Conservation (phyloP, 352 stramenopile species). For the Phytophthora pluvialis region DNA sequence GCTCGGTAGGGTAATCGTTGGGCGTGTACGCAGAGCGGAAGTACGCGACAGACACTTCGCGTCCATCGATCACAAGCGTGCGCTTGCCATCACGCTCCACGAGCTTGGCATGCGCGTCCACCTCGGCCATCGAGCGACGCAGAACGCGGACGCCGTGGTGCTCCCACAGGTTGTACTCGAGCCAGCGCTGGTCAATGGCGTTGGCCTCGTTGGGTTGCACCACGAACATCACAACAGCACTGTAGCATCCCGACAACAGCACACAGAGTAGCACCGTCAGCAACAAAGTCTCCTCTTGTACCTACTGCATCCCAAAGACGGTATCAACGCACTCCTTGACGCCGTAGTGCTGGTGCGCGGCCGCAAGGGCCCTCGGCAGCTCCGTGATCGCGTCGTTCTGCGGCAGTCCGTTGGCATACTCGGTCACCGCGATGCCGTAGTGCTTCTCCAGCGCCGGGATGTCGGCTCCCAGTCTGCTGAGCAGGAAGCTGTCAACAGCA, state of each 20-base stretch:
- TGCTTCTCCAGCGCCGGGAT: constrained; percentile 58
- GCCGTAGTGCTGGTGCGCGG: constrained; percentile 75
- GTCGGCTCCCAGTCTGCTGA: constrained; percentile 54
- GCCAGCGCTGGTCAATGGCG: constrained; percentile 92
- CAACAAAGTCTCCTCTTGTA: constrained; percentile 1
- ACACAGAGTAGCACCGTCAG: constrained; percentile 6
- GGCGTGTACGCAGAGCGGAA: constrained; percentile 97
- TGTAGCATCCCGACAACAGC: constrained; percentile 20
- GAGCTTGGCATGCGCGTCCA: constrained; percentile 48
- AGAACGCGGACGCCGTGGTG: constrained; percentile 80
- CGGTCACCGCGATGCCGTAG: constrained; percentile 48
- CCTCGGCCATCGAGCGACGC: constrained; percentile 76
- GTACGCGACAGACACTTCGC: constrained; percentile 95
- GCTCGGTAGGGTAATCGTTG: constrained; percentile 92
- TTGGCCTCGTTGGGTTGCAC: constrained; percentile 91
- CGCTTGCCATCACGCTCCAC: constrained; percentile 48
- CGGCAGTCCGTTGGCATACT: constrained; percentile 59
- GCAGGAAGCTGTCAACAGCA: constrained; percentile 47
- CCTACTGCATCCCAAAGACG: neutral
- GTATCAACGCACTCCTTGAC: constrained; percentile 59
- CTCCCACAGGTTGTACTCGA: constrained; percentile 94
- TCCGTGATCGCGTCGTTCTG: constrained; percentile 72
- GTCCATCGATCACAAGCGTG: constrained; percentile 60
- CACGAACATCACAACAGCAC: constrained; percentile 90
- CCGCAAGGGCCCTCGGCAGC: constrained; percentile 69